A percentile compares a stretch with the other conserved stretches of the same genome.
Conservation (phyloP, 352 stramenopile genomes). For the Pythium vanterpoolii region DNA sequence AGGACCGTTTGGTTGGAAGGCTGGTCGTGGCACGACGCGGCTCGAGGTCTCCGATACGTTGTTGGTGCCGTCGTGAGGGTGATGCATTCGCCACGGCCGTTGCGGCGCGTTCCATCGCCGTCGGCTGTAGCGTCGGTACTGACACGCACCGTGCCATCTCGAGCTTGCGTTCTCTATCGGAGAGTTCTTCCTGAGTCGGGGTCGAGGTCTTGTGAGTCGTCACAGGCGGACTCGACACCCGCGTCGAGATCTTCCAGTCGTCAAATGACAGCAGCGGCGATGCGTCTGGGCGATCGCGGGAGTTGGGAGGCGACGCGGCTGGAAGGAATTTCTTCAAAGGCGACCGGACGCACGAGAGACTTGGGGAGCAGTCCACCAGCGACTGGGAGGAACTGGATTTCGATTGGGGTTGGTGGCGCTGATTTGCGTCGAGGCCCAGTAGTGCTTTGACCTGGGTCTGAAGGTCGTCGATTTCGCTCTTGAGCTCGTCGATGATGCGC, state of each 20-base stretch:
- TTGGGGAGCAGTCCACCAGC: not conserved
- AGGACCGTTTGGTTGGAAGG: constrained; percentile 5
- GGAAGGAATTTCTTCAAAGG: constrained; percentile 2
- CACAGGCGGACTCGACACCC: constrained; percentile 39
- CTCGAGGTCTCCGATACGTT: not conserved
- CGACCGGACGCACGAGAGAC: constrained; percentile 8
- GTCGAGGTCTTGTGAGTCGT: constrained; percentile 19
- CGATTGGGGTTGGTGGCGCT: not conserved
- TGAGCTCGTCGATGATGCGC: constrained; percentile 67
- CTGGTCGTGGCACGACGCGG: constrained; percentile 20
- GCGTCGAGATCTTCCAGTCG: constrained; percentile 54
- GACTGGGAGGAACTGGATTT: not conserved
- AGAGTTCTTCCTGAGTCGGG: constrained; percentile 31
- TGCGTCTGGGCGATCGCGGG: not conserved
- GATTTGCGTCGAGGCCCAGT: constrained; percentile 11
- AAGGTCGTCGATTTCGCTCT: constrained; percentile 50
- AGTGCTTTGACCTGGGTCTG: constrained; percentile 50
- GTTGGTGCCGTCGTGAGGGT: constrained; percentile 16
- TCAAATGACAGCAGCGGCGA: constrained; percentile 43
- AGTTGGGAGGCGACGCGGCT: not conserved
- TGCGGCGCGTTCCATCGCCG: constrained; percentile 49
- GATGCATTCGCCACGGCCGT: constrained; percentile 12
- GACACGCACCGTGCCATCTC: constrained; percentile 52
- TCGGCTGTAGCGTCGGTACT: constrained; percentile 51
- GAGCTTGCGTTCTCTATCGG: constrained; percentile 21